Base-by-base conservation (phyloP, 805 yeast species). In the Hanseniaspora thailandica region DNA sequence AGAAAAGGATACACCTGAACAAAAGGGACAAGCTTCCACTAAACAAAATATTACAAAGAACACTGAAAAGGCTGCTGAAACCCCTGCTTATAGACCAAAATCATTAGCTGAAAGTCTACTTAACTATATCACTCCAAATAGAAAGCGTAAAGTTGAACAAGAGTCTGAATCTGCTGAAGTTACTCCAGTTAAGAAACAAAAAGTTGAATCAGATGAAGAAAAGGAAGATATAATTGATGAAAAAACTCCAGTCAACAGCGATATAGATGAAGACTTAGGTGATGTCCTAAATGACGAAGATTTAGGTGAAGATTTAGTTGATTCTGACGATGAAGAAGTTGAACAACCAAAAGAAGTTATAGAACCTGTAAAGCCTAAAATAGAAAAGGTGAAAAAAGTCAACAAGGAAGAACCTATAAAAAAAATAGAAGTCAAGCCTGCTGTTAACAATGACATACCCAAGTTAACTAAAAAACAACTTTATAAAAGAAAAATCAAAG, bases 21-120 rank as follows among this genome's bases (percentile, higher is more conserved):
- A 5, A n/a, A 43, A 26, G 19, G 26, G 3, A 10, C 4, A 13
- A 3, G 8, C 47, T 19, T 28, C 33, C 9, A 23, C 39, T 22
- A 19, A 8, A 38, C 9, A 38, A 2, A 33, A 31, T 25, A 26
- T 12, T 15, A 5, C 22, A 5, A 12, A n/a, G 8, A 2, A 26
- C 10, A 20, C 15, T 5, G 10, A 19, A 28, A 28, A 38, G 13
- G 44, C 15, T 15, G 31, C 17, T 9, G 23, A 6, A 20, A 22
- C 20, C 10, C 47, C 33, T 39, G 40, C 33, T 17, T 23, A 33
- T 41, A 53, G 55, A 51, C 54, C 54, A 70, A 51, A 62, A 54
- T 73, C 78, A 19, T 69, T 76, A 75, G 80, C 80, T 9, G 81
- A 76, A 61, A 82, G 82, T 9, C 75, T 79, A 30, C 79, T 80